A percentile compares a stretch with the other conserved stretches of the same genome.
These are phyloP conservation scores for Zizania latifolia DNA, from an alignment of 176 grass and related monocot species.

Conservation along the genomic window DNA sequence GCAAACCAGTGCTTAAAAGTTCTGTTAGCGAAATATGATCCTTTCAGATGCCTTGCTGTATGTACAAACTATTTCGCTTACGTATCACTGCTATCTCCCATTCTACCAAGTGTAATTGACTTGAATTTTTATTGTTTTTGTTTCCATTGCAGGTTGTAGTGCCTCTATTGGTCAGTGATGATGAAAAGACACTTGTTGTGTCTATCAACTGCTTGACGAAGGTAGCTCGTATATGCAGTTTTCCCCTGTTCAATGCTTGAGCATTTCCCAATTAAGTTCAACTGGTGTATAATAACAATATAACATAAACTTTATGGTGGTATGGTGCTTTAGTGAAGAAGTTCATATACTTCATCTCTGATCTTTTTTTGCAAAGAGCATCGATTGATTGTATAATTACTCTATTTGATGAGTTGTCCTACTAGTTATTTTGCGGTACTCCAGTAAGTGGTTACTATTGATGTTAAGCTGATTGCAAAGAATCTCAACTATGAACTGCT, in stretches of 20 bases:
- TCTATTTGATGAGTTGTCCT: not conserved
- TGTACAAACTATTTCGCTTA: constrained; percentile 29
- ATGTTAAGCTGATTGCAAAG: not conserved
- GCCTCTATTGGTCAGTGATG: constrained; percentile 86
- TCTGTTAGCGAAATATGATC: constrained; percentile 74
- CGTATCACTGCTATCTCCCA: not conserved
- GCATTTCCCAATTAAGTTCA: not conserved
- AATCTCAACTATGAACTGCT: not conserved
- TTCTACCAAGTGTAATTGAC: constrained; percentile 17
- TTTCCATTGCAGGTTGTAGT: constrained; percentile 65
- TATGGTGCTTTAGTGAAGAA: not conserved
- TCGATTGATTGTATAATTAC: constrained; percentile 2
- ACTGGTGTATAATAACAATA: not conserved
- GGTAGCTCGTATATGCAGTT: constrained; percentile 45
- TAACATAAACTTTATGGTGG: not conserved
- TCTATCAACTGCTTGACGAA: constrained; percentile 99
- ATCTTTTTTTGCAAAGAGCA: constrained; percentile 13
- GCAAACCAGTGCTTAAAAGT: constrained; percentile 75
- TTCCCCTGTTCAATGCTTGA: not conserved
- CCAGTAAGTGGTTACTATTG: not conserved
- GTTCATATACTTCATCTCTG: not conserved
- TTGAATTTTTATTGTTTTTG: constrained; percentile 23
- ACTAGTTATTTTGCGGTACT: not conserved
- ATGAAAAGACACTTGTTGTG: constrained; percentile 95
- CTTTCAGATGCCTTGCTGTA: constrained; percentile 89